Percentiles rank a stretch among this genome's conserved stretches.
phyloP scores from a whole-genome alignment of 257 asterid genomes.

The Nicotiana paniculata region DNA sequence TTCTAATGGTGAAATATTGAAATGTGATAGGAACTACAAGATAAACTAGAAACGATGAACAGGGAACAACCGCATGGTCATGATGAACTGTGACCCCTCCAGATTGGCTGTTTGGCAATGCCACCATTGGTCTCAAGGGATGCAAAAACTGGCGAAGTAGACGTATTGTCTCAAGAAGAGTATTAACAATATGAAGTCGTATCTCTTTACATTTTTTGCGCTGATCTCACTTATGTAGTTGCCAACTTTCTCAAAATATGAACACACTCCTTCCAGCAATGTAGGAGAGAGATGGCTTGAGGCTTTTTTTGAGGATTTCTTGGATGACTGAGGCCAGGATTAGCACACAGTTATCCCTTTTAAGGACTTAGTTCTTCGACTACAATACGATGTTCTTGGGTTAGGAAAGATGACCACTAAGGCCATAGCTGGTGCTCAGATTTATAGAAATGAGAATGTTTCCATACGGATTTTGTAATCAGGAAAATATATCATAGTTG shows the following conservation, averaged over 20 bases:
- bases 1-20: background rate
- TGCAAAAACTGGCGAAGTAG: background rate
- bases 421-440: background rate
- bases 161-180: background rate
- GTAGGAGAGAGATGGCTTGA: background rate
- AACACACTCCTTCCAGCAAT: background rate
- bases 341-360: background rate
- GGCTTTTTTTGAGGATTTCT: background rate
- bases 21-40: constrained; percentile 61
- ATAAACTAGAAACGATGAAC: constrained; percentile 52
- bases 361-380: background rate
- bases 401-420: background rate
- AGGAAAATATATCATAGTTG: background rate
- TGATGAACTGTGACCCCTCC: constrained; percentile 63
- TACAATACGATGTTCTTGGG: background rate
- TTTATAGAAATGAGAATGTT: background rate
- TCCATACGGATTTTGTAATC: background rate
- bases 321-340: background rate
- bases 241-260: background rate
- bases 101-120: background rate
- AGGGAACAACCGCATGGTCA: constrained; percentile 52
- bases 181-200: background rate
- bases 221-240: background rate
- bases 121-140: background rate
- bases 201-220: background rate